phyloP scores from a whole-genome alignment of 2,329 filamentous ascomycete species.

The Fusarium napiforme region DNA sequence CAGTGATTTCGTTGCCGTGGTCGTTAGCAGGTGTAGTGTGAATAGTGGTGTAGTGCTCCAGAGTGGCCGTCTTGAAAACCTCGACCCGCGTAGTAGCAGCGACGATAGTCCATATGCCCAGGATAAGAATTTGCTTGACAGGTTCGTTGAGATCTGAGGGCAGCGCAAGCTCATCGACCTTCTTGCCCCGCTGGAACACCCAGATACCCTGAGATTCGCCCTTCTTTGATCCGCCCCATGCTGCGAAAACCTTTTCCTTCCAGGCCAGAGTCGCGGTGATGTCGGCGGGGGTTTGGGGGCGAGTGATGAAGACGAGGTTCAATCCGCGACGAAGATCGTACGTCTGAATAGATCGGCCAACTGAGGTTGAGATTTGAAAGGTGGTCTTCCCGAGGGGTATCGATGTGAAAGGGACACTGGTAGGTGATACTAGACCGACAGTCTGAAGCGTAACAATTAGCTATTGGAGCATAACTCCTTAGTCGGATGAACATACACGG shows the following conservation, averaged over 20 bases:
- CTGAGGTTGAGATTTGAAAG: constrained; percentile 96
- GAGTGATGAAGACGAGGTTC: constrained; percentile 91
- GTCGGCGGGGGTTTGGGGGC: constrained; percentile 84
- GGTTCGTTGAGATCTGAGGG: constrained; percentile 74
- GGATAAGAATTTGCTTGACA: constrained; percentile 80
- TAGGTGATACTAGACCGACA: constrained; percentile 91
- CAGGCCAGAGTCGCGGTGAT: constrained; percentile 91
- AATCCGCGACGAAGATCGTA: constrained; percentile 93
- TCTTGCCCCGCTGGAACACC: constrained; percentile 92
- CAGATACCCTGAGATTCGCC: constrained; percentile 76
- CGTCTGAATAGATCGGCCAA: constrained; percentile 89
- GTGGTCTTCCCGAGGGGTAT: constrained; percentile 91
- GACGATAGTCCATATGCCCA: constrained; percentile 91
- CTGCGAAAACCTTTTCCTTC: constrained; percentile 88
- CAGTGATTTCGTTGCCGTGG: constrained; percentile 76
- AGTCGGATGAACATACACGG: constrained; percentile 68
- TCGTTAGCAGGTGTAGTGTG: constrained; percentile 66
- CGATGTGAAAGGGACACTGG: constrained; percentile 87
- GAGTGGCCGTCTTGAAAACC: constrained; percentile 85
- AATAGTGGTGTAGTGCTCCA: constrained; percentile 92
- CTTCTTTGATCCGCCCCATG: constrained; percentile 76
- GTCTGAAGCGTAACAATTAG: constrained; percentile 66
- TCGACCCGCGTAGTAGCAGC: constrained; percentile 81
- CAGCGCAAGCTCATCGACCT: constrained; percentile 77
- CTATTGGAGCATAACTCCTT: background rate